A percentile compares a stretch with the other conserved stretches of the same genome.
phyloP scores from a whole-genome alignment of 2,329 filamentous ascomycete species.

The Nemania bipapillata region DNA sequence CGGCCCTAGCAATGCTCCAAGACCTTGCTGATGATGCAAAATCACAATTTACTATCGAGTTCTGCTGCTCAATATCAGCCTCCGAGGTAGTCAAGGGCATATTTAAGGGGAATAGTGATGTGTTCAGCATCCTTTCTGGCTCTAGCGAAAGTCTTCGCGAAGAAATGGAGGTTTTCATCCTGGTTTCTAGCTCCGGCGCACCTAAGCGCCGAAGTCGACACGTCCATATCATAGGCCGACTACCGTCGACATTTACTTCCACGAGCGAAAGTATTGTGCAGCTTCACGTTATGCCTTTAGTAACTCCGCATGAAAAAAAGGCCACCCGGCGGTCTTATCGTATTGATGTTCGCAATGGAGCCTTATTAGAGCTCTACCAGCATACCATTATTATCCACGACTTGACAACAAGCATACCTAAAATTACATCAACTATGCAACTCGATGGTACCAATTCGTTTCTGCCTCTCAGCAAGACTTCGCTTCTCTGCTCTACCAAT shows the following conservation, averaged over 20 bases:
- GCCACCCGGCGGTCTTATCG: slow-evolving; percentile 56
- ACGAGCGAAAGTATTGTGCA: slow-evolving; percentile 44
- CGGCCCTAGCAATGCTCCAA: slow-evolving; percentile 57
- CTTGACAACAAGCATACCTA: slow-evolving; percentile 70
- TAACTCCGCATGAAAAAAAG: slow-evolving; percentile 15
- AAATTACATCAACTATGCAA: slow-evolving; percentile 65
- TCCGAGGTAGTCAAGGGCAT: slow-evolving; percentile 65
- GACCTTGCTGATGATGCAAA: slow-evolving; percentile 54
- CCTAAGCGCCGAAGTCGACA: slow-evolving; percentile 44
- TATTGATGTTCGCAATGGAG: slow-evolving; percentile 71
- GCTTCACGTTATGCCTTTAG: slow-evolving; percentile 46
- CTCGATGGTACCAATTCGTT: slow-evolving; percentile 69
- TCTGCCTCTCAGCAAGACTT: slow-evolving; percentile 72
- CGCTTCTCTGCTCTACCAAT: slow-evolving; percentile 70
- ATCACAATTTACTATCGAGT: slow-evolving; percentile 59
- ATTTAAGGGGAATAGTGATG: slow-evolving; percentile 65
- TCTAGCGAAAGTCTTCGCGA: slow-evolving; percentile 57
- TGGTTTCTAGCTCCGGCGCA: slow-evolving; percentile 58
- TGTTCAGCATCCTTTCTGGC: slow-evolving; percentile 63
- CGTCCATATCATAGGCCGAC: slow-evolving; percentile 47
- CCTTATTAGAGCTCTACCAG: slow-evolving; percentile 68
- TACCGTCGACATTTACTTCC: slow-evolving; percentile 39
- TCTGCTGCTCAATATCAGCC: slow-evolving; percentile 59
- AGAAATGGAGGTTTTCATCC: slow-evolving; percentile 64
- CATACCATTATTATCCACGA: slow-evolving; percentile 70